Percentiles rank a stretch among this genome's conserved stretches.
phyloP scores from a whole-genome alignment of 495 filamentous ascomycete species.

The Pseudomonodictys pantanalensis region DNA sequence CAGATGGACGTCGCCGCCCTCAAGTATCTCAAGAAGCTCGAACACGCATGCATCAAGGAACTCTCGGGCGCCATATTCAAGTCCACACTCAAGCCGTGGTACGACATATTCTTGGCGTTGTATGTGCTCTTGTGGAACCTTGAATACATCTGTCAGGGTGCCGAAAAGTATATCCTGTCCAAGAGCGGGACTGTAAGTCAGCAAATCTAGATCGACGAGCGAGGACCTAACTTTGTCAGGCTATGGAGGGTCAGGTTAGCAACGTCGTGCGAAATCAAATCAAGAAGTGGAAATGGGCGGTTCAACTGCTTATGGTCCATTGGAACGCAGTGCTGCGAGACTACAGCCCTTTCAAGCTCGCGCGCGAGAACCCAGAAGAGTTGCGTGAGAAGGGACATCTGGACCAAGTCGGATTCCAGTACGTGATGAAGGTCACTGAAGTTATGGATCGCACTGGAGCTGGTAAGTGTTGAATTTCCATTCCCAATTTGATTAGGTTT shows the following conservation, averaged over 20 bases:
- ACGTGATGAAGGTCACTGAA: constrained; percentile 2
- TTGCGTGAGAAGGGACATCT: constrained; percentile 8
- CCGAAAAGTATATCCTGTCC: constrained; percentile 23
- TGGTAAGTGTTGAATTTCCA: background rate
- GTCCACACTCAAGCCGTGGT: constrained; percentile 27
- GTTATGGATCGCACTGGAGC: constrained; percentile 7
- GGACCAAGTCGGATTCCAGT: constrained; percentile 5
- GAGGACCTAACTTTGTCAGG: constrained; percentile 13
- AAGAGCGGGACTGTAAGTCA: constrained; percentile 30
- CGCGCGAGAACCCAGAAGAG: constrained; percentile 25
- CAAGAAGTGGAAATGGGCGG: constrained; percentile 21
- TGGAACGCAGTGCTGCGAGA: constrained; percentile 20
- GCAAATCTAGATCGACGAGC: background rate
- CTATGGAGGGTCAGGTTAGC: constrained; percentile 18
- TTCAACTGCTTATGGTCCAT: constrained; percentile 16
- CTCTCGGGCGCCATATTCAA: constrained; percentile 18
- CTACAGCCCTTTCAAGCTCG: constrained; percentile 28
- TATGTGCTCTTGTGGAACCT: constrained; percentile 32
- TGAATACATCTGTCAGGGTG: constrained; percentile 24
- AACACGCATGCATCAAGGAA: constrained; percentile 13
- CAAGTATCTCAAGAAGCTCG: constrained; percentile 19
- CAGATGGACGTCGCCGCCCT: constrained; percentile 32
- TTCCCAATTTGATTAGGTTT: background rate
- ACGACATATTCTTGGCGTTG: constrained; percentile 28
- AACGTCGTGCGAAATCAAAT: constrained; percentile 24